A percentile compares a stretch with the other conserved stretches of the same genome.
These are phyloP conservation scores for Chytriomyces sp. DNA, from an alignment of 192 early-diverging fungal species.

Conservation along the genomic window DNA sequence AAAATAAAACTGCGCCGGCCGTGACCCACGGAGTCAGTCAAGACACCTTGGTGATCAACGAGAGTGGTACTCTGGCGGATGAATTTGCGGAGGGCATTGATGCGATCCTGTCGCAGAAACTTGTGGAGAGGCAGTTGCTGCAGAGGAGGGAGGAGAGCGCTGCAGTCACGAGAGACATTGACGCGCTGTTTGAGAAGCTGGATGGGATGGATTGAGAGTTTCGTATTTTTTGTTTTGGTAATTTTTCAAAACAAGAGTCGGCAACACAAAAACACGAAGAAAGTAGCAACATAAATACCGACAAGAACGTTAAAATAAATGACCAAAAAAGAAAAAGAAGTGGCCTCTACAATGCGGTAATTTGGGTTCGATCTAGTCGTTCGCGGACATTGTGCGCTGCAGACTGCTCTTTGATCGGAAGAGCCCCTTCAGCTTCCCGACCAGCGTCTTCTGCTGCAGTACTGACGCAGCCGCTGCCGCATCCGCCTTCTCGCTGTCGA, in stretches of 20 bases:
- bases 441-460: slow-evolving; percentile 18
- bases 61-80: neutral
- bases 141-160: neutral
- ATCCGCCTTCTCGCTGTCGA: slow-evolving; percentile 34
- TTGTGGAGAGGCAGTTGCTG: neutral
- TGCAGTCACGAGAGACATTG: neutral
- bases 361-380: too few species aligned
- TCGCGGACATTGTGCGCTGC: neutral
- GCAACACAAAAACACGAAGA: neutral
- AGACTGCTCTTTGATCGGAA: neutral
- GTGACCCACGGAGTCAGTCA: neutral
- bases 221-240: neutral
- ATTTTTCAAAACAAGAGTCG: neutral
- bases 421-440: slow-evolving; percentile 22
- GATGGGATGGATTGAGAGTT: neutral
- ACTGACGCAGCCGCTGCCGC: slow-evolving; percentile 30
- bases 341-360: too few species aligned
- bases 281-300: neutral
- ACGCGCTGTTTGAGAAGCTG: slow-evolving; percentile 10
- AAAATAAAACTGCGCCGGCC: neutral
- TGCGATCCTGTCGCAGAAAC: neutral
- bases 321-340: slow-evolving; percentile 13
- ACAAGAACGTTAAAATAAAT: neutral
- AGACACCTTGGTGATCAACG: neutral
- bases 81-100: slow-evolving; percentile 2